phyloP scores from a whole-genome alignment of 2,329 filamentous ascomycete genomes.

The Aspergillus brasiliensis region DNA sequence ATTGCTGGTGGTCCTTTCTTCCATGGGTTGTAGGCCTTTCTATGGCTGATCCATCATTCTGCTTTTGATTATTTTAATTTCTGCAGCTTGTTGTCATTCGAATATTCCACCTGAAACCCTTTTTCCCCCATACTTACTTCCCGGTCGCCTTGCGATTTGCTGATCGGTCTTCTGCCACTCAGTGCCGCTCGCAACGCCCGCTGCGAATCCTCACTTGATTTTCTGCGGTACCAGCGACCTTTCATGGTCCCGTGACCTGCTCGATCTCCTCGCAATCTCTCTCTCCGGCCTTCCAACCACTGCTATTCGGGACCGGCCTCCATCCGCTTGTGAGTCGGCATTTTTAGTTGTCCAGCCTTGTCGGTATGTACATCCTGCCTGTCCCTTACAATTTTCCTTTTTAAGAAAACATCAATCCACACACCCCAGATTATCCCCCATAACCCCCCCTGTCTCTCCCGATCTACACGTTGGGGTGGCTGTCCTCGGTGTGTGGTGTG shows the following conservation, averaged over 20 bases:
- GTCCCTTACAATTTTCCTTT: constrained; percentile 1
- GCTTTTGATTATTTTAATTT: neutral
- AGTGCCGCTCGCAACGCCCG: neutral
- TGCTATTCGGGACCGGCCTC: constrained; percentile 41
- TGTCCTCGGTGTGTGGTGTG: constrained; percentile 21
- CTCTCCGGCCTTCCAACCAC: constrained; percentile 31
- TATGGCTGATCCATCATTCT: constrained; percentile 8
- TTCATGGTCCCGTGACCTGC: constrained; percentile 32
- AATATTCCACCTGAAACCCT: neutral
- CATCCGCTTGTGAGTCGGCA: constrained; percentile 43
- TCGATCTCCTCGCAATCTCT: constrained; percentile 23
- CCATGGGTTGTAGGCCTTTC: constrained; percentile 13
- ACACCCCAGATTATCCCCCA: constrained; percentile 5
- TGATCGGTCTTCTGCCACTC: constrained; percentile 8
- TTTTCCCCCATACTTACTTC: neutral
- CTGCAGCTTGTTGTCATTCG: neutral
- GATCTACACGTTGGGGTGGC: constrained; percentile 21
- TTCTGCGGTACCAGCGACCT: constrained; percentile 10
- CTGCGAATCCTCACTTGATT: neutral
- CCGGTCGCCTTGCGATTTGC: constrained; percentile 11
- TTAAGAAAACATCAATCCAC: neutral
- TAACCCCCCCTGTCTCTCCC: constrained; percentile 1
- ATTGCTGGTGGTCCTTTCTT: constrained; percentile 10
- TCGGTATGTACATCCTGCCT: constrained; percentile 40
- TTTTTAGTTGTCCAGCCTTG: constrained; percentile 43